Percentiles rank a stretch among this genome's conserved stretches.
Evolutionary conservation across 305 asterid species (phyloP).

Genomic region (Fraxinus sp.): DNA sequence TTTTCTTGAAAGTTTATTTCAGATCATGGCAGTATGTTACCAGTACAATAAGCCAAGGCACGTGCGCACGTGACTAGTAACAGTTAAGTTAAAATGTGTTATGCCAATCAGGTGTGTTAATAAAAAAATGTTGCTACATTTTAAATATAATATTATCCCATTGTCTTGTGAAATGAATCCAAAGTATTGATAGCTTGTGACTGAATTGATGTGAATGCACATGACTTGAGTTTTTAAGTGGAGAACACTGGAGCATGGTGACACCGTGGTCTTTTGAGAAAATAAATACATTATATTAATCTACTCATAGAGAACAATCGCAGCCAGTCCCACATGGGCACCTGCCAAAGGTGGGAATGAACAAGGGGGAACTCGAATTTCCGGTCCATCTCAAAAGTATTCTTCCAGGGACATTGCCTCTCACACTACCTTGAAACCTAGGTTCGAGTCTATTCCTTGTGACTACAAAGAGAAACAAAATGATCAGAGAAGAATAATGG

Average conservation of each 20-base stretch:
- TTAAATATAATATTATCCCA: not conserved
- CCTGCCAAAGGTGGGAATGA: too few species aligned
- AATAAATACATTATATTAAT: too few species aligned
- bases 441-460: too few species aligned
- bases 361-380: too few species aligned
- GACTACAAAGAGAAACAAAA: too few species aligned
- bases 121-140: not conserved
- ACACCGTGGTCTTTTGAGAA: not conserved
- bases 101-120: not conserved
- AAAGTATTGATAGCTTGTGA: not conserved
- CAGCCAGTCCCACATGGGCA: too few species aligned
- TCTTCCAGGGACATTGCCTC: too few species aligned
- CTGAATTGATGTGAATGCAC: not conserved
- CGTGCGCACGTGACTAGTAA: constrained; percentile 51
- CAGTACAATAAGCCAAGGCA: constrained; percentile 36
- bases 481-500: too few species aligned
- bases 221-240: not conserved
- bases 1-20: not conserved
- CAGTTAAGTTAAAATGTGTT: constrained; percentile 19
- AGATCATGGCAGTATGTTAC: constrained; percentile 21
- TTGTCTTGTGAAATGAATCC: not conserved
- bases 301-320: too few species aligned
- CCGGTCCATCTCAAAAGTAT: too few species aligned
- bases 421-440: too few species aligned
- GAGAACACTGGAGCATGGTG: not conserved